These are phyloP conservation scores for Lipomyces sp. DNA, from an alignment of 805 yeast species.

Conservation along the genomic window DNA sequence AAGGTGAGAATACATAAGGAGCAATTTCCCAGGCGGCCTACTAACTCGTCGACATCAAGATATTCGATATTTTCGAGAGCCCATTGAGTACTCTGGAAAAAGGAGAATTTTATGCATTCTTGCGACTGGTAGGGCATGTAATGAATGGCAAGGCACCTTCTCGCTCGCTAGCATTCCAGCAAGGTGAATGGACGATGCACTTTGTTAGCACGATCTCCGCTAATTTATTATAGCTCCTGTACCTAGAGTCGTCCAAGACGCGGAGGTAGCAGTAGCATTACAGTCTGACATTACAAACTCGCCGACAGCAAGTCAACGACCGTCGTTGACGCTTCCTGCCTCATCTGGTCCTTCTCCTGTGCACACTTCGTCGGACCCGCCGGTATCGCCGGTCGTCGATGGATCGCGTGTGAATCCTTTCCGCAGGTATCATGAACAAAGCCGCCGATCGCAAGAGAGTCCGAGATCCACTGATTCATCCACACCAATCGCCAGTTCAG, in stretches of 20 bases:
- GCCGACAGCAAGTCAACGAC: constrained; percentile 5
- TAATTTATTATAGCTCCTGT: constrained; percentile 17
- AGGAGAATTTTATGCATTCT: constrained; percentile 87
- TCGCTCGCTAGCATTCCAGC: constrained; percentile 33
- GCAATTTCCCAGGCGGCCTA: constrained; percentile 40
- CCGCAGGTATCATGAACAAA: background rate
- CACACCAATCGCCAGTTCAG: background rate
- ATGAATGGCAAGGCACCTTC: constrained; percentile 49
- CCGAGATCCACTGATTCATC: constrained; percentile 4
- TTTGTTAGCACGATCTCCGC: background rate
- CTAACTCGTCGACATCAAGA: constrained; percentile 54
- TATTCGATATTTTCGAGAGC: constrained; percentile 43
- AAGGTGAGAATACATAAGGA: constrained; percentile 46
- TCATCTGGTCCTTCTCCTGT: background rate
- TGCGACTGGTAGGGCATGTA: constrained; percentile 78
- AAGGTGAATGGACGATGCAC: constrained; percentile 24
- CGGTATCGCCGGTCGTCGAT: constrained; percentile 4
- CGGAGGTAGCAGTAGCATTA: background rate
- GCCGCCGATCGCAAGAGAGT: constrained; percentile 2
- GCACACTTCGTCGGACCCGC: background rate
- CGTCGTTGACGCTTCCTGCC: background rate
- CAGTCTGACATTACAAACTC: background rate
- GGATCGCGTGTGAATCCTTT: constrained; percentile 7
- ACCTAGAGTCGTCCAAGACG: constrained; percentile 10
- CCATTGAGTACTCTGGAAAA: constrained; percentile 65